phyloP scores from a whole-genome alignment of 495 filamentous ascomycete species.

The Penicillium simplicissimum region DNA sequence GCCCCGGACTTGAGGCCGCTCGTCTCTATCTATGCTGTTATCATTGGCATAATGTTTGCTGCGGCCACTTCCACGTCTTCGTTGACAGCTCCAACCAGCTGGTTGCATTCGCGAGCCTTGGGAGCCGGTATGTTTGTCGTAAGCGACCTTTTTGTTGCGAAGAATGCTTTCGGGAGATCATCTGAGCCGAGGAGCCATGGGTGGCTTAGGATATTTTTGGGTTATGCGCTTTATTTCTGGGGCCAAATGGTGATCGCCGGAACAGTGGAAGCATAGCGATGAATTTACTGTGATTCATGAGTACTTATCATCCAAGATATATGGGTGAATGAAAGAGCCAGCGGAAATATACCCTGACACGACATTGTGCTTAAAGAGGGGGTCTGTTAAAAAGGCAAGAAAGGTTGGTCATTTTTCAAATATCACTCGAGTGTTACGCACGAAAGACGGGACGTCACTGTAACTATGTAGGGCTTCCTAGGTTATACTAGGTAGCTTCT shows the following conservation, averaged over 20 bases:
- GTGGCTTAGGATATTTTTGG: constrained; percentile 2
- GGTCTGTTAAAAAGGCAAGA: too few species aligned
- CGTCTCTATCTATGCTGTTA: neutral
- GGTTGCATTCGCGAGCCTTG: constrained; percentile 11
- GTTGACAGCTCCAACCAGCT: neutral
- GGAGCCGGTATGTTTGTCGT: constrained; percentile 20
- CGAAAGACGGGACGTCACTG: too few species aligned
- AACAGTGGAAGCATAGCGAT: constrained; percentile 13
- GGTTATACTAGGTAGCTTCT: too few species aligned
- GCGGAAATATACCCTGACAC: too few species aligned
- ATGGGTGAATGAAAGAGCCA: too few species aligned
- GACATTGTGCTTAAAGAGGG: too few species aligned
- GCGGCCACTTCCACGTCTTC: neutral
- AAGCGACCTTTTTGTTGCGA: constrained; percentile 20
- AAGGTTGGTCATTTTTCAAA: too few species aligned
- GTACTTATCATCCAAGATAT: too few species aligned
- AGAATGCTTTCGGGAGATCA: constrained; percentile 17
- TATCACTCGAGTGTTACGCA: too few species aligned
- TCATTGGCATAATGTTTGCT: neutral
- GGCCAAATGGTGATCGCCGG: constrained; percentile 18
- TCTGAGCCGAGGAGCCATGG: neutral
- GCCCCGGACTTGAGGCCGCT: neutral
- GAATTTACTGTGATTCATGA: too few species aligned
- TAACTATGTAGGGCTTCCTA: too few species aligned
- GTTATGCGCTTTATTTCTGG: constrained; percentile 22